phyloP scores from a whole-genome alignment of 352 stramenopile species.

The Phytophthora sojae region DNA sequence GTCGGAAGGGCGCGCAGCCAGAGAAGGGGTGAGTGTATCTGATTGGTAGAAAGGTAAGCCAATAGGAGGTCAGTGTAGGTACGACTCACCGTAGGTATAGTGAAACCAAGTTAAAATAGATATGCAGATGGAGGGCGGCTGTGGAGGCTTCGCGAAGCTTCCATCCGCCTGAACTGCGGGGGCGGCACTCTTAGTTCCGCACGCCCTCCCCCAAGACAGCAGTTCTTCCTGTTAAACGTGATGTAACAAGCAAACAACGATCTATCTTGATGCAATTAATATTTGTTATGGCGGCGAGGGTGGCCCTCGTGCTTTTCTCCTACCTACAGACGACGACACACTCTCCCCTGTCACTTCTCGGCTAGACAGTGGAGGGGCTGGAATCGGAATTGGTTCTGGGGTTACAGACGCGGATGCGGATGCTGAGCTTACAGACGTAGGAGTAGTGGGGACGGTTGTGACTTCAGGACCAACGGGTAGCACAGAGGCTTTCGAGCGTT shows the following conservation, averaged over 20 bases:
- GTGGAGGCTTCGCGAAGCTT: too few relatives aligned
- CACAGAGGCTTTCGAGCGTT: conserved; percentile 65
- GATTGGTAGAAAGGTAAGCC: too few relatives aligned
- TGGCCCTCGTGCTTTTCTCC: conserved; percentile 17
- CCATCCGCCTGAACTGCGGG: too few relatives aligned
- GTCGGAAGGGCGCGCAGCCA: too few relatives aligned
- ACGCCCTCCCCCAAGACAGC: too few relatives aligned
- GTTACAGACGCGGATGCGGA: neutral
- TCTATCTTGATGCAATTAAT: conserved; percentile 25
- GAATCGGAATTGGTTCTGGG: neutral
- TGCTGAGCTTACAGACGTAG: conserved; percentile 13
- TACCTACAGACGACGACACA: conserved; percentile 14
- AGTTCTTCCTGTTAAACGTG: too few relatives aligned
- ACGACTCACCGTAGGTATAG: too few relatives aligned
- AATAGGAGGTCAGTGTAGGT: too few relatives aligned
- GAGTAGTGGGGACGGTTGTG: conserved; percentile 1
- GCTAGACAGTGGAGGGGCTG: neutral
- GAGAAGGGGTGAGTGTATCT: too few relatives aligned
- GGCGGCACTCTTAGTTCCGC: too few relatives aligned
- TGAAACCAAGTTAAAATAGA: too few relatives aligned
- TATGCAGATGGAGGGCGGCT: too few relatives aligned
- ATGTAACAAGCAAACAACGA: conserved; percentile 4
- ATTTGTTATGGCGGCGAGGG: conserved; percentile 1
- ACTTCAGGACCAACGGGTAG: conserved; percentile 50
- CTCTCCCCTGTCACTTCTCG: conserved; percentile 9